Percentiles rank a stretch among this genome's conserved stretches.
These are phyloP conservation scores for Candida easanensis DNA, from an alignment of 805 yeast species.

Conservation along the genomic window DNA sequence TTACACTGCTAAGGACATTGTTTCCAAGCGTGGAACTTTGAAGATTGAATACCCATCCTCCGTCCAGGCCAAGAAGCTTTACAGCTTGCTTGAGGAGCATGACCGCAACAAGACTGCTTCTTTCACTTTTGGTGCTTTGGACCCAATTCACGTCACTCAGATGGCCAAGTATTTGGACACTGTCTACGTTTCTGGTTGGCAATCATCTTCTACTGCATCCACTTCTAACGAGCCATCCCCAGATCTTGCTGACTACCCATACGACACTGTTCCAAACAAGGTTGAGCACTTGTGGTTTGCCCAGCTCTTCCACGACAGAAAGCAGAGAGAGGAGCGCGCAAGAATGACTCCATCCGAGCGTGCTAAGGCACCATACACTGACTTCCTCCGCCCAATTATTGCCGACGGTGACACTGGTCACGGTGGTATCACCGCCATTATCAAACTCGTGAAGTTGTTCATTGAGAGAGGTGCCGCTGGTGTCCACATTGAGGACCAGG, in stretches of 20 bases:
- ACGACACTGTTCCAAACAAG: constrained; percentile 98
- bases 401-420: constrained; percentile 99
- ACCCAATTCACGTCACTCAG: constrained; percentile 93
- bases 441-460: constrained; percentile 92
- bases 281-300: constrained; percentile 97
- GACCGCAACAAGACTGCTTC: constrained; percentile 71
- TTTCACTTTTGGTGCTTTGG: constrained; percentile 92
- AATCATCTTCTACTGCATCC: constrained; percentile 96
- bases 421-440: constrained; percentile 96
- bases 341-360: constrained; percentile 61
- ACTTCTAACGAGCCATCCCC: constrained; percentile 98
- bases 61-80: constrained; percentile 79
- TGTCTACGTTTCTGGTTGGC: constrained; percentile 97
- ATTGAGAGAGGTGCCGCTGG: constrained; percentile 99
- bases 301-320: constrained; percentile 94
- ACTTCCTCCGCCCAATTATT: constrained; percentile 89
- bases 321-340: constrained; percentile 72
- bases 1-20: constrained; percentile 86
- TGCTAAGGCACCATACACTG: constrained; percentile 68
- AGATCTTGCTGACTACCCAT: constrained; percentile 97
- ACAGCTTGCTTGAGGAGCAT: constrained; percentile 65
- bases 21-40: constrained; percentile 79
- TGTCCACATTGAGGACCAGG: constrained; percentile 97
- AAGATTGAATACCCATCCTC: constrained; percentile 75
- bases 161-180: constrained; percentile 96